Evolutionary conservation across 1,284 basidiomycete genomes (phyloP).

Genomic region (Moesziomyces aphidis): DNA sequence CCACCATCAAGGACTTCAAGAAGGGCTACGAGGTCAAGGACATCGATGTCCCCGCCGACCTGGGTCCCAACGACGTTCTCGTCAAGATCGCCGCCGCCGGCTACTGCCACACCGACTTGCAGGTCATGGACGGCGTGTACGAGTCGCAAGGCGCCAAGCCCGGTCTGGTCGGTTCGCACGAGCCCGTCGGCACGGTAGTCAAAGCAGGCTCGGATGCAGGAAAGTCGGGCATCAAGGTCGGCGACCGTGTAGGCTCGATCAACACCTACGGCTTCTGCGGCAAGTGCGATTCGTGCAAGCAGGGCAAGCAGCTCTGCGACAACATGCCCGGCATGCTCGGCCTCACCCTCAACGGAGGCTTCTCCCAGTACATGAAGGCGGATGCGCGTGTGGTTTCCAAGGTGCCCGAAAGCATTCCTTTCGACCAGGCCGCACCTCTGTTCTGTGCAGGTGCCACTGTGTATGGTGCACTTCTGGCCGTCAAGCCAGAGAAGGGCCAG

Average conservation of each 20-base stretch:
- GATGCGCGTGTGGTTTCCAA: slow-evolving; percentile 58
- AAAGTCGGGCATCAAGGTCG: slow-evolving; percentile 52
- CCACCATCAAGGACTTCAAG: slow-evolving; percentile 56
- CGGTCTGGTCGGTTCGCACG: slow-evolving; percentile 59
- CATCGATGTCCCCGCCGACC: slow-evolving; percentile 48
- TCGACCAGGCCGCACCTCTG: slow-evolving; percentile 67
- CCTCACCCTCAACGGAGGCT: slow-evolving; percentile 55
- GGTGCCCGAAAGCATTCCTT: slow-evolving; percentile 60
- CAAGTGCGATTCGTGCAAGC: slow-evolving; percentile 60
- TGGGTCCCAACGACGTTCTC: slow-evolving; percentile 41
- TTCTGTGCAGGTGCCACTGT: slow-evolving; percentile 70
- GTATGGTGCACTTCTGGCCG: slow-evolving; percentile 68
- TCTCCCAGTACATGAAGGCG: slow-evolving; percentile 61
- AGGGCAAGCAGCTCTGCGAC: slow-evolving; percentile 58
- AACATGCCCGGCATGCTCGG: slow-evolving; percentile 58
- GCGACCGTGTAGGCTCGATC: slow-evolving; percentile 63
- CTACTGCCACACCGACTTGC: slow-evolving; percentile 60
- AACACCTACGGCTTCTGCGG: slow-evolving; percentile 62
- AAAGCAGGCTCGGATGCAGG: slow-evolving; percentile 39
- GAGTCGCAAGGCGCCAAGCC: slow-evolving; percentile 50
- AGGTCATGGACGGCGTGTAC: slow-evolving; percentile 58
- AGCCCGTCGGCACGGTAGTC: slow-evolving; percentile 58
- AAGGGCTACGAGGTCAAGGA: slow-evolving; percentile 53
- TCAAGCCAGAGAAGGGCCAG: slow-evolving; percentile 60
- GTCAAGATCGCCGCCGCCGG: slow-evolving; percentile 56